A percentile compares a stretch with the other conserved stretches of the same genome.
phyloP scores from a whole-genome alignment of 2,329 filamentous ascomycete species.

The Aspergillus fumigatiaffinis region DNA sequence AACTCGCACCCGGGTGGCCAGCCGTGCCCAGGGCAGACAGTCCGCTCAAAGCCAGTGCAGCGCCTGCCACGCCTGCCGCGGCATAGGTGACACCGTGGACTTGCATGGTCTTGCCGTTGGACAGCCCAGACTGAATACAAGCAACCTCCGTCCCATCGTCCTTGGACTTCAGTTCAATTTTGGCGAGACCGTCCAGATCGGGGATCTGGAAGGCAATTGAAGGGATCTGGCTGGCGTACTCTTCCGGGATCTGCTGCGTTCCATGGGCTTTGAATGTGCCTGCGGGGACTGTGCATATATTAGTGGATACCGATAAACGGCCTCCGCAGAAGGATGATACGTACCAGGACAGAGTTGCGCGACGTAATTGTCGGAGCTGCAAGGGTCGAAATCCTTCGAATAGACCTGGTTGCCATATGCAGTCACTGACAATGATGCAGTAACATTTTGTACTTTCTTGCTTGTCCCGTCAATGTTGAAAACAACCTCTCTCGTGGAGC shows the following conservation, averaged over 20 bases:
- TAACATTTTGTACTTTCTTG: conserved; percentile 70
- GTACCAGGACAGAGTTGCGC: conserved; percentile 75
- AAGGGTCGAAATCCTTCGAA: conserved; percentile 77
- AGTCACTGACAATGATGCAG: conserved; percentile 67
- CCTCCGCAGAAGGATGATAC: conserved; percentile 21
- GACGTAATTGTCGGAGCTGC: conserved; percentile 63
- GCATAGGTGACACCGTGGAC: conserved; percentile 76
- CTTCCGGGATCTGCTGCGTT: conserved; percentile 64
- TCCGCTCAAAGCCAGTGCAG: conserved; percentile 70
- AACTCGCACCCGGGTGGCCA: conserved; percentile 56
- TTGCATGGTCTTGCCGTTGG: conserved; percentile 79
- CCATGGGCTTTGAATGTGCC: conserved; percentile 72
- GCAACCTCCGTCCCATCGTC: conserved; percentile 63
- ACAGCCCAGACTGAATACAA: conserved; percentile 76
- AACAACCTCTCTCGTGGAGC: conserved; percentile 64
- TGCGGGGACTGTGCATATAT: conserved; percentile 59
- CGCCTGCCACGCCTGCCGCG: conserved; percentile 80
- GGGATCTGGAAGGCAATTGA: conserved; percentile 85
- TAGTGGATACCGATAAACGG: conserved; percentile 15
- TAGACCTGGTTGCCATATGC: conserved; percentile 85
- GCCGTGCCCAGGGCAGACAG: conserved; percentile 64
- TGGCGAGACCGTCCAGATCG: conserved; percentile 83
- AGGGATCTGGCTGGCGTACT: conserved; percentile 73
- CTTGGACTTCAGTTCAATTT: conserved; percentile 65
- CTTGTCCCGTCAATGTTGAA: conserved; percentile 84